Evolutionary conservation across 2,329 filamentous ascomycete genomes (phyloP).

Genomic region (Penicillium sp.): DNA sequence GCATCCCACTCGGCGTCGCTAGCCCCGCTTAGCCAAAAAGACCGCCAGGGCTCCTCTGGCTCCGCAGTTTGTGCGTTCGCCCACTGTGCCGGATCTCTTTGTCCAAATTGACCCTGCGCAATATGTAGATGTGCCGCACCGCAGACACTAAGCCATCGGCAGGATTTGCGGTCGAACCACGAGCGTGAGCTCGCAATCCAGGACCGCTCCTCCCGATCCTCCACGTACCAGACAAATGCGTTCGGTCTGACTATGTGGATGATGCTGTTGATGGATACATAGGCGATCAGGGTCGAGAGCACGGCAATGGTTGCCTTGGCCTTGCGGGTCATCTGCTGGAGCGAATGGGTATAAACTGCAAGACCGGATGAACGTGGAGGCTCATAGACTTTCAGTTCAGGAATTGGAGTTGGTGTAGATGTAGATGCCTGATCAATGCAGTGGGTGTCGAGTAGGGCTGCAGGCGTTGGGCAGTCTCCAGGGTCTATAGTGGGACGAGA

Average conservation of each 20-base stretch:
- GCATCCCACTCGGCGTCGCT: slow-evolving; percentile 52
- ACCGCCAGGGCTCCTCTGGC: slow-evolving; percentile 34
- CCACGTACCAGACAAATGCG: slow-evolving; percentile 60
- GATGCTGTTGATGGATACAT: slow-evolving; percentile 49
- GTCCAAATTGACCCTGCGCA: slow-evolving; percentile 49
- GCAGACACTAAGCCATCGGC: slow-evolving; percentile 77
- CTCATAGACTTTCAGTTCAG: slow-evolving; percentile 17
- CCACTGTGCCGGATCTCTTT: slow-evolving; percentile 23
- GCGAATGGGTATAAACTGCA: slow-evolving; percentile 21
- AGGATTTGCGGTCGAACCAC: slow-evolving; percentile 74
- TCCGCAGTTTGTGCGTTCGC: slow-evolving; percentile 28
- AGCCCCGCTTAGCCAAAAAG: slow-evolving; percentile 49
- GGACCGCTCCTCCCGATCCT: slow-evolving; percentile 61
- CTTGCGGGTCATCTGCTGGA: slow-evolving; percentile 44
- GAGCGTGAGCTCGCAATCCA: slow-evolving; percentile 74
- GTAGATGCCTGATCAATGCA: slow-evolving; percentile 19
- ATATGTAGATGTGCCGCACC: slow-evolving; percentile 71
- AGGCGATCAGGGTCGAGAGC: slow-evolving; percentile 44
- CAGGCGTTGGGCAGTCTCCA: slow-evolving; percentile 14
- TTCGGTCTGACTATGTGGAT: slow-evolving; percentile 63
- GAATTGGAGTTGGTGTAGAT: slow-evolving; percentile 8
- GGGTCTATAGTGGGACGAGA: slow-evolving; percentile 20
- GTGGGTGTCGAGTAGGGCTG: slow-evolving; percentile 10
- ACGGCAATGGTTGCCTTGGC: slow-evolving; percentile 42
- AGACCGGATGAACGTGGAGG: slow-evolving; percentile 5